phyloP scores from a whole-genome alignment of 2,329 filamentous ascomycete species.

The Teratosphaeria zuluensis region DNA sequence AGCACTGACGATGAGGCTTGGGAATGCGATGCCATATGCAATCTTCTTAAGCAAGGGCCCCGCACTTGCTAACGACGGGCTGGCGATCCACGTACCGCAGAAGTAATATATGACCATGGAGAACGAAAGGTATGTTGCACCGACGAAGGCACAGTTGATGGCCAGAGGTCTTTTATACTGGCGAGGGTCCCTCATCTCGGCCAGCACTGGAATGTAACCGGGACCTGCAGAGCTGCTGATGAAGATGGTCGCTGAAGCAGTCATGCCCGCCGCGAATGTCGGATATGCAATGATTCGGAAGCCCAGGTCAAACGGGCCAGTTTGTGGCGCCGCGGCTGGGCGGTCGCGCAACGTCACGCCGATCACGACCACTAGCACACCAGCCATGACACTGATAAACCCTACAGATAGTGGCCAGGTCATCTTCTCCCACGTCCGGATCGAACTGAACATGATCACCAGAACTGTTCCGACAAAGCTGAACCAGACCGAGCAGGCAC shows the following conservation, averaged over 20 bases:
- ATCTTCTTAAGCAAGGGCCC: conserved; percentile 51
- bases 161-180: conserved; percentile 50
- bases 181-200: conserved; percentile 51
- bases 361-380: conserved; percentile 31
- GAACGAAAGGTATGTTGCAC: conserved; percentile 47
- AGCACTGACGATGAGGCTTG: conserved; percentile 42
- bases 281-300: conserved; percentile 47
- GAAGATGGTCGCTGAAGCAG: conserved; percentile 48
- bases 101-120: conserved; percentile 51
- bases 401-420: conserved; percentile 50
- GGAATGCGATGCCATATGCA: conserved; percentile 49
- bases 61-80: conserved; percentile 51
- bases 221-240: conserved; percentile 48
- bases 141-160: conserved; percentile 48
- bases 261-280: conserved; percentile 49
- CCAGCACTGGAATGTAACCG: conserved; percentile 53
- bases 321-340: conserved; percentile 50
- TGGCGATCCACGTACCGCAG: conserved; percentile 53
- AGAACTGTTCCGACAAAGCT: conserved; percentile 20
- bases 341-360: conserved; percentile 47
- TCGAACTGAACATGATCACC: conserved; percentile 9
- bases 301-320: conserved; percentile 48
- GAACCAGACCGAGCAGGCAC: conserved; percentile 47
- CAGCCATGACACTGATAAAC: conserved; percentile 37
- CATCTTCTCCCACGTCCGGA: conserved; percentile 34